These are phyloP conservation scores for Magnaporthiopsis poae DNA, from an alignment of 2,329 filamentous ascomycete genomes.

Conservation along the genomic window DNA sequence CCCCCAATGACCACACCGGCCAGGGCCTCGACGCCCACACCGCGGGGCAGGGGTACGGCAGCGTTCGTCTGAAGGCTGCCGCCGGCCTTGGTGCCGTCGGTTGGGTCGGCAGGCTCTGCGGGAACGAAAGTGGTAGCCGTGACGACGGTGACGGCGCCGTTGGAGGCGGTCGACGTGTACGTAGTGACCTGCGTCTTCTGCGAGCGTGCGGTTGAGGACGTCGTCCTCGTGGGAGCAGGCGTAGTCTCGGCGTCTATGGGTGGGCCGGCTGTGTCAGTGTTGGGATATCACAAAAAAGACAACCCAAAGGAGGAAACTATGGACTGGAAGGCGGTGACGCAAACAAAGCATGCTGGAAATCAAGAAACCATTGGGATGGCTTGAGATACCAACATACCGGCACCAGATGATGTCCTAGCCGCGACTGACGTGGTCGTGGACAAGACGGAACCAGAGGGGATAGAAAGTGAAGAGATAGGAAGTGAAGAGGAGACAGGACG, in stretches of 20 bases:
- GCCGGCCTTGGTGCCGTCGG: slow-evolving; percentile 23
- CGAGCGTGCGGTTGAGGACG: slow-evolving; percentile 23
- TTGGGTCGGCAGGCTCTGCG: slow-evolving; percentile 22
- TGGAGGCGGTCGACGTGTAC: slow-evolving; percentile 34
- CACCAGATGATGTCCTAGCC: slow-evolving; percentile 6
- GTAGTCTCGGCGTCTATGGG: background rate
- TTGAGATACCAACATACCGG: slow-evolving; percentile 7
- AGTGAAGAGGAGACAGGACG: slow-evolving; percentile 13
- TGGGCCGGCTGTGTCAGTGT: background rate
- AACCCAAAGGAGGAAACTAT: background rate
- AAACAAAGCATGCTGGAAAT: background rate
- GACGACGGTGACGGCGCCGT: slow-evolving; percentile 35
- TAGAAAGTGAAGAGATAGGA: slow-evolving; percentile 15
- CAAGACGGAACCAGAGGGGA: slow-evolving; percentile 10
- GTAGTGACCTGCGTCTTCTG: slow-evolving; percentile 26
- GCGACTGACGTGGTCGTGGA: slow-evolving; percentile 11
- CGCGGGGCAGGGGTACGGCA: slow-evolving; percentile 11
- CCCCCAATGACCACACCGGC: slow-evolving; percentile 14
- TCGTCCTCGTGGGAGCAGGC: slow-evolving; percentile 1
- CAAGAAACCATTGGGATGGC: background rate
- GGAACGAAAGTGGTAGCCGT: slow-evolving; percentile 42
- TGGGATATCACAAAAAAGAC: background rate
- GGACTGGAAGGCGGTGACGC: background rate
- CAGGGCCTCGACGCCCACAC: slow-evolving; percentile 8
- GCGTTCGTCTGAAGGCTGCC: slow-evolving; percentile 23